Percentiles rank a stretch among this genome's conserved stretches.
These are phyloP conservation scores for Ustilago trichophora DNA, from an alignment of 1,284 basidiomycete species.

Conservation along the genomic window DNA sequence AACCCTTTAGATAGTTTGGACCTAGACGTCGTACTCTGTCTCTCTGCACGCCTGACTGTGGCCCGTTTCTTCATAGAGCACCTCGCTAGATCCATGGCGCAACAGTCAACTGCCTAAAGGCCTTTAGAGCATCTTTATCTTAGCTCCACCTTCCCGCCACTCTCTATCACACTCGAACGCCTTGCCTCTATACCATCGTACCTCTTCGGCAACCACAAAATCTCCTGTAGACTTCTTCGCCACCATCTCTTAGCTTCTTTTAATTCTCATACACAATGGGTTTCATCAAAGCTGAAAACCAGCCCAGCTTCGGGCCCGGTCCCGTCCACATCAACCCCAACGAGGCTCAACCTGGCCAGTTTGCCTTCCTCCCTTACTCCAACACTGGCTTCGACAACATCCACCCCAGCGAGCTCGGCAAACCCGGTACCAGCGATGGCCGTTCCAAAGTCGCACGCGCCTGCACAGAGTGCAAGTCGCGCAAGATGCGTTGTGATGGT, in stretches of 20 bases:
- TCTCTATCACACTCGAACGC: not conserved
- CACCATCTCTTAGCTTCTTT: not conserved
- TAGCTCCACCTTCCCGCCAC: no score
- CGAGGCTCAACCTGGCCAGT: slow-evolving; percentile 37
- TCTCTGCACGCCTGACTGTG: not conserved
- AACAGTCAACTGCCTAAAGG: not conserved
- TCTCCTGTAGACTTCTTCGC: not conserved
- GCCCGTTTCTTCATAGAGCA: no score
- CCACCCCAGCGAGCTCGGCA: slow-evolving; percentile 39
- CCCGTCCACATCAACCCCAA: slow-evolving; percentile 29
- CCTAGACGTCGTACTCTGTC: not conserved
- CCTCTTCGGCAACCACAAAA: not conserved
- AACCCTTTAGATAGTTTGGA: no score
- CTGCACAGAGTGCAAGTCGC: slow-evolving; percentile 50
- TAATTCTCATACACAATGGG: slow-evolving; percentile 20
- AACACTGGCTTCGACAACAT: slow-evolving; percentile 40
- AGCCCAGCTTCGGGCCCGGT: slow-evolving; percentile 27
- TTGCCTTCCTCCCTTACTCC: slow-evolving; percentile 42
- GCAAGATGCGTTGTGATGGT: slow-evolving; percentile 53
- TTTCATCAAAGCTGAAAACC: slow-evolving; percentile 45
- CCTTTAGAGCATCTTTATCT: slow-evolving; percentile 1
- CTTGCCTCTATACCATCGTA: not conserved
- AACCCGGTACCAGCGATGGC: slow-evolving; percentile 44
- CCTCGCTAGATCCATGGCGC: no score
- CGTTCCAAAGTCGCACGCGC: slow-evolving; percentile 46